Percentiles rank a stretch among this genome's conserved stretches.
phyloP scores from a whole-genome alignment of 805 yeast genomes.

The Yueomyces sp. region DNA sequence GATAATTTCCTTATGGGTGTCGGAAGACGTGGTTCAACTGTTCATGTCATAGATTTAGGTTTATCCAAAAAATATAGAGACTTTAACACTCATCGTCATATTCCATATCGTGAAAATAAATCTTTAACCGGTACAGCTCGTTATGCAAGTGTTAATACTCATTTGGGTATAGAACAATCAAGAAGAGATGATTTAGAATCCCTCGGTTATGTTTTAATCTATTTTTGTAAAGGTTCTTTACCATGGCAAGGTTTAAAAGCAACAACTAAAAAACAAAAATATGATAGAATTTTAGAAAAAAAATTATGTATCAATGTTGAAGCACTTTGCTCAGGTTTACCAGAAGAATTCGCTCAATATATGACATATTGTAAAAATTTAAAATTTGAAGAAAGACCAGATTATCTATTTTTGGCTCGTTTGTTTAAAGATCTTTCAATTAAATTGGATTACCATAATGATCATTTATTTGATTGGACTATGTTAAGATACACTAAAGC shows the following conservation, averaged over 20 bases:
- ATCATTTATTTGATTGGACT: slow-evolving; percentile 97
- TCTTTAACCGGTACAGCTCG: slow-evolving; percentile 98
- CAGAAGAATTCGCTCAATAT: slow-evolving; percentile 80
- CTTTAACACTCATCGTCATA: slow-evolving; percentile 88
- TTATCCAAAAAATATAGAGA: slow-evolving; percentile 90
- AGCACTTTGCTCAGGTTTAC: slow-evolving; percentile 85
- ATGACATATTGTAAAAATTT: slow-evolving; percentile 82
- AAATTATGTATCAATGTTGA: slow-evolving; percentile 86
- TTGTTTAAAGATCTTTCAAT: slow-evolving; percentile 82
- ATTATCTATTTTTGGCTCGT: slow-evolving; percentile 79
- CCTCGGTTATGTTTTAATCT: slow-evolving; percentile 85
- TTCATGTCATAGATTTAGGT: slow-evolving; percentile 89
- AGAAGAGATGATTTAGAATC: slow-evolving; percentile 95
- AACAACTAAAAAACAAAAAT: slow-evolving; percentile 94
- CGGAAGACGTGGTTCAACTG: slow-evolving; percentile 91
- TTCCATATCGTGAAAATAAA: slow-evolving; percentile 93
- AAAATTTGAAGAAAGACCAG: slow-evolving; percentile 95
- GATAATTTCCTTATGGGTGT: slow-evolving; percentile 80
- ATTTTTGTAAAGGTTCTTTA: slow-evolving; percentile 88
- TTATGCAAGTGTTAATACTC: slow-evolving; percentile 91
- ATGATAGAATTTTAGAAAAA: slow-evolving; percentile 92
- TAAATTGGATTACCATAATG: slow-evolving; percentile 83
- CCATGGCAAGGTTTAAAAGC: slow-evolving; percentile 99
- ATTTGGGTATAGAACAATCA: slow-evolving; percentile 91
- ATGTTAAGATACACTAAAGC: slow-evolving; percentile 31